Conservation (phyloP, 2,329 filamentous ascomycete genomes). For the Colletotrichum salicis region DNA sequence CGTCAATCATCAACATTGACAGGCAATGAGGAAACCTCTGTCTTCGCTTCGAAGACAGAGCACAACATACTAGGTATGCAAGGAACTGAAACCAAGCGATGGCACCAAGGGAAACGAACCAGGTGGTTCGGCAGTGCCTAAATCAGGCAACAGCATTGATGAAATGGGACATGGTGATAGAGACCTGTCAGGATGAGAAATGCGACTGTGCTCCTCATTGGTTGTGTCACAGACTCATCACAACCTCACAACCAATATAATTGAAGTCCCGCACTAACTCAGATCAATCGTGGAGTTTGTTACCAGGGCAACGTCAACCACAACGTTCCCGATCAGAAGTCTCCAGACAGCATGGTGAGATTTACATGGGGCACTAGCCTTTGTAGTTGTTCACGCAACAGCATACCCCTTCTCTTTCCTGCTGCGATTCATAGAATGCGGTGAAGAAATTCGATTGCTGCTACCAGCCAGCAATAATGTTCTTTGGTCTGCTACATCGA, state of each 20-base stretch:
- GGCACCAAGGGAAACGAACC: background rate
- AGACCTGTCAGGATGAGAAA: background rate
- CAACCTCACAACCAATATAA: background rate
- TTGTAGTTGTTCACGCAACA: background rate
- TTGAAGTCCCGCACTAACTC: background rate
- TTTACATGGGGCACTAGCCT: background rate
- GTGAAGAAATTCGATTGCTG: background rate
- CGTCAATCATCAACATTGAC: background rate
- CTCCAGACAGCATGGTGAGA: background rate
- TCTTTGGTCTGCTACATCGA: background rate
- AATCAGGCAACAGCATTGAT: conserved; percentile 2
- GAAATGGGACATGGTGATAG: background rate
- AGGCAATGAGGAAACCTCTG: too few relatives aligned
- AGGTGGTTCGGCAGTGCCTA: background rate
- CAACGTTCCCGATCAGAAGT: background rate
- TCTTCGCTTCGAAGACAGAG: background rate
- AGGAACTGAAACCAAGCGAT: background rate
- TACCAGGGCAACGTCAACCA: background rate
- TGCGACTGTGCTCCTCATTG: background rate
- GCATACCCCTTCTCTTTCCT: background rate
- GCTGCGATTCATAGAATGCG: background rate
- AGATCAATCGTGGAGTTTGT: background rate
- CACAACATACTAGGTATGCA: background rate
- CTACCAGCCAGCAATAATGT: background rate
- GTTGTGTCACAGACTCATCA: background rate